Conservation (phyloP, 805 yeast genomes). For the Candida saitoana region DNA sequence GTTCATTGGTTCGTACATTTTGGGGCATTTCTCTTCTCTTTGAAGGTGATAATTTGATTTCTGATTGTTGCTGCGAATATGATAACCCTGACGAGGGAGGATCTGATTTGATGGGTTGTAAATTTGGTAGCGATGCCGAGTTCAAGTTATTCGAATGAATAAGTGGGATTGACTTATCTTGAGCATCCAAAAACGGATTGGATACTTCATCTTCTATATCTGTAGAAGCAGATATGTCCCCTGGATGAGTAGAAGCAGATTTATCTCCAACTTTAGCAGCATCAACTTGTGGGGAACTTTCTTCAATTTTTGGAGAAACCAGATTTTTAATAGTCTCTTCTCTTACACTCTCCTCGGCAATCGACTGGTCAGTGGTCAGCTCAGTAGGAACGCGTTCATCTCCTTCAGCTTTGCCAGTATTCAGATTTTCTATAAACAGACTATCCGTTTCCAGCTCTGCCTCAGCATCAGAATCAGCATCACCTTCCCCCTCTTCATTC, state of each 20-base stretch:
- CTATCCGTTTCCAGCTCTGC: not conserved
- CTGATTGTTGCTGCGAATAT: slow-evolving; percentile 27
- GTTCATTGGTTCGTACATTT: slow-evolving; percentile 23
- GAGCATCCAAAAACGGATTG: slow-evolving; percentile 2
- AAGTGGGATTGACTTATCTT: not conserved
- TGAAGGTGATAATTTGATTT: slow-evolving; percentile 24
- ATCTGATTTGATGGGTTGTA: not conserved
- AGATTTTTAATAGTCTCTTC: not conserved
- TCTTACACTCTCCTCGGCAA: not conserved
- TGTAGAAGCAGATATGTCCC: not conserved
- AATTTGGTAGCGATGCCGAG: not conserved
- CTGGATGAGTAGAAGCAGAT: not conserved
- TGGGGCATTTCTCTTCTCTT: slow-evolving; percentile 19
- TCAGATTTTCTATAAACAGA: not conserved
- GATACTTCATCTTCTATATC: not conserved
- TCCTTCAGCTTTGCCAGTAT: not conserved
- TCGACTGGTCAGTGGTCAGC: not conserved
- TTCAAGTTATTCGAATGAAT: slow-evolving; percentile 1
- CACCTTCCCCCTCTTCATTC: not conserved
- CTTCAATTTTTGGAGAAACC: not conserved
- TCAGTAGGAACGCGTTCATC: not conserved
- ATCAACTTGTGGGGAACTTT: no score
- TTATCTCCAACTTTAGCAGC: not conserved
- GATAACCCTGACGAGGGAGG: slow-evolving; percentile 12
- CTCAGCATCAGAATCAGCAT: slow-evolving; percentile 1